Conservation (phyloP, 345 rosid genomes). For the Toxicodendron radicans region DNA sequence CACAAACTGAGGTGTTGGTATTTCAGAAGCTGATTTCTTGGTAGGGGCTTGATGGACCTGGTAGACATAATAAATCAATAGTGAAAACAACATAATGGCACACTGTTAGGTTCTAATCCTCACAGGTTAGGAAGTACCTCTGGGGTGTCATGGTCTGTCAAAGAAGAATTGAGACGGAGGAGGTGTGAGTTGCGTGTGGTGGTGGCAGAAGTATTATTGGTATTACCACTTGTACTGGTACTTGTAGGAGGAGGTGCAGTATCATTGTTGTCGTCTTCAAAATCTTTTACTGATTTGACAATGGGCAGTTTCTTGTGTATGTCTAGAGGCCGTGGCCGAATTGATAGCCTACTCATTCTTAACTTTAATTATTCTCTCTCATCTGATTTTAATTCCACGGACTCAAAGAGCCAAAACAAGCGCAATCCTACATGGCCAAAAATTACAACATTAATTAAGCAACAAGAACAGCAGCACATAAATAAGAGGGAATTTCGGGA, state of each 20-base stretch:
- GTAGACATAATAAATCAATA: neutral
- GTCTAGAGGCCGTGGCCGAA: slow-evolving; percentile 95
- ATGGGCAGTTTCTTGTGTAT: slow-evolving; percentile 97
- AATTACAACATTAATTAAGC: too few relatives aligned
- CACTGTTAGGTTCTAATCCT: neutral
- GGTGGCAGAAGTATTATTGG: slow-evolving; percentile 3
- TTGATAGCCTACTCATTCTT: slow-evolving; percentile 89
- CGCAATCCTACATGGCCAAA: too few relatives aligned
- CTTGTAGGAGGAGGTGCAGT: slow-evolving; percentile 46
- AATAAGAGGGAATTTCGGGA: too few relatives aligned
- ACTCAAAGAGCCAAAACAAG: too few relatives aligned
- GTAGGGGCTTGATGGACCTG: slow-evolving; percentile 57
- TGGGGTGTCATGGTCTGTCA: slow-evolving; percentile 42
- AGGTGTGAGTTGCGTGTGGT: slow-evolving; percentile 77
- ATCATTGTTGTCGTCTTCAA: slow-evolving; percentile 81
- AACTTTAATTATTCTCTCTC: slow-evolving; percentile 8
- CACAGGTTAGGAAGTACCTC: slow-evolving; percentile 38
- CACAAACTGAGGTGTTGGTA: slow-evolving; percentile 90
- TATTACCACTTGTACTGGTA: neutral
- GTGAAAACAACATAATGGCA: neutral
- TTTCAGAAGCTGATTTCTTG: slow-evolving; percentile 79
- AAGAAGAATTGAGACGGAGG: slow-evolving; percentile 50
- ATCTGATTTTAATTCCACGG: neutral
- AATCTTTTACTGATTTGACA: slow-evolving; percentile 81
- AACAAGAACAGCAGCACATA: too few relatives aligned